These are phyloP conservation scores for Coleophoma crateriformis DNA, from an alignment of 2,329 filamentous ascomycete species.

Conservation along the genomic window DNA sequence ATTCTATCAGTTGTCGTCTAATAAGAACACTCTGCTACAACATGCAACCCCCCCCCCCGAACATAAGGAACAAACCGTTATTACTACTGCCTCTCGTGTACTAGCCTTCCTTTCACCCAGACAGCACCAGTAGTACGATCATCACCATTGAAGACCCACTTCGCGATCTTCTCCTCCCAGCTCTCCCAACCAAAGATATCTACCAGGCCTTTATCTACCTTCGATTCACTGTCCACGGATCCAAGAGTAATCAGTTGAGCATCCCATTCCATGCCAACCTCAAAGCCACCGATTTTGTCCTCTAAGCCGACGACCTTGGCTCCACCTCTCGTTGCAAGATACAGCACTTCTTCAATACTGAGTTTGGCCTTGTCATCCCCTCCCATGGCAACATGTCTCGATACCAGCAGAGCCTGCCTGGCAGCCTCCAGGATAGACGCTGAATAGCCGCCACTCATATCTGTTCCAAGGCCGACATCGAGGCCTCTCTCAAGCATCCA, in stretches of 20 bases:
- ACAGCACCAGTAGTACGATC: slow-evolving; percentile 85
- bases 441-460: slow-evolving; percentile 84
- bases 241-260: slow-evolving; percentile 72
- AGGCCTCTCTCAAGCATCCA: slow-evolving; percentile 69
- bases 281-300: slow-evolving; percentile 71
- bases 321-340: slow-evolving; percentile 82
- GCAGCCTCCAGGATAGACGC: slow-evolving; percentile 78
- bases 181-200: slow-evolving; percentile 88
- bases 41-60: too few species aligned
- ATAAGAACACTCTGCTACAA: not conserved
- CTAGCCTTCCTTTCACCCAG: slow-evolving; percentile 81
- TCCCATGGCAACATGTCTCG: slow-evolving; percentile 61
- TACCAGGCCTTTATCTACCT: slow-evolving; percentile 53
- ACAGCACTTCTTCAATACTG: slow-evolving; percentile 80
- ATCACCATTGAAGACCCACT: slow-evolving; percentile 93
- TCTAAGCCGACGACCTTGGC: slow-evolving; percentile 74
- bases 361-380: slow-evolving; percentile 52
- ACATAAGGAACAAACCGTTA: too few species aligned
- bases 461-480: slow-evolving; percentile 80
- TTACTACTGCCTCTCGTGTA: slow-evolving; percentile 50
- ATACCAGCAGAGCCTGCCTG: slow-evolving; percentile 74
- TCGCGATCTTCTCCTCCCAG: slow-evolving; percentile 82
- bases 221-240: slow-evolving; percentile 35
- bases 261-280: slow-evolving; percentile 85
- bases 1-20: not conserved